Evolutionary conservation across 441 rosid species (phyloP), one percentile per base, ranked within the genome.

Genomic region (Gossypium lobatum): DNA sequence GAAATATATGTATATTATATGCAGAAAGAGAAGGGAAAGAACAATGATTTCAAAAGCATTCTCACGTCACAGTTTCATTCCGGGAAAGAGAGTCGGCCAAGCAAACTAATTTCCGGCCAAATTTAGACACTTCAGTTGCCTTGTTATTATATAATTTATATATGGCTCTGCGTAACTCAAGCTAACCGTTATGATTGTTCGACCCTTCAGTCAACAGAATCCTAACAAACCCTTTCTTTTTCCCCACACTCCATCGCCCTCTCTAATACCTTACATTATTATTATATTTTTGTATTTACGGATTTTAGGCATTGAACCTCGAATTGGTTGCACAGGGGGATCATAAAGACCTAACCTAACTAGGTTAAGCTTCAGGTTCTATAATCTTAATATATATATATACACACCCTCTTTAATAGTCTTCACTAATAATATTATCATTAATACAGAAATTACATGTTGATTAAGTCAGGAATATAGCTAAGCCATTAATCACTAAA

Each of bases 171-270:
- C 89, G 83, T 79, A 86, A 85, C 80, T 84, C 86, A 75, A 81
- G 83, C 85, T 80, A 85, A 80, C 90, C 82, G 90, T 85, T 89
- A 84, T 86, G 89, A 88, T 89, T 87, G 82, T 88, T 88, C 91
- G 74, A 78, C 77, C 73, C 75, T 78, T 72, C 73, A 82, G 92
- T 87, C 94, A 90, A 88, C 94, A 83, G 78, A 75, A 88, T 88
- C 90, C 88, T 83, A 87, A 86, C 94, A 83, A 81, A 79, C 70
- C 65, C 80, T 77, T 77, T 72, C 72, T 66, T 73, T 55, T 1
- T 1, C 77, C 74, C 63, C 58, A 60, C 74, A 74, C 63, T 72
- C 74, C 13, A 55, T 55, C 60, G 1, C 7, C 25, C 64, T 31
- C 37, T 5, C 7, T 4, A 5, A 31, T 31, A 1, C 58, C 17